These are phyloP conservation scores for Fraxinus americana DNA, from an alignment of 257 asterid genomes.

Conservation along the genomic window DNA sequence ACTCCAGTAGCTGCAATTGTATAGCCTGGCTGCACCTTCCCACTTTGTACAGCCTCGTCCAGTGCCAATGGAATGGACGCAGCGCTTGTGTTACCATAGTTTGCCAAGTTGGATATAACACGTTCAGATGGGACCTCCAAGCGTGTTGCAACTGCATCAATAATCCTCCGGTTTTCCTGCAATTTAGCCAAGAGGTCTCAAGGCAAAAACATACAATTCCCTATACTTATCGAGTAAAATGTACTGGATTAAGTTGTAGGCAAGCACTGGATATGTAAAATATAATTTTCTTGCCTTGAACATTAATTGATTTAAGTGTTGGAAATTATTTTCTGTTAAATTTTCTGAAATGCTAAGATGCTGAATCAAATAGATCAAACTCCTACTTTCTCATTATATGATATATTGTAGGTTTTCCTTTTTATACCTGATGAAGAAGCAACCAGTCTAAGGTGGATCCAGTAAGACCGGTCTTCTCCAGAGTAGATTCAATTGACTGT, in stretches of 20 bases:
- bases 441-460: conserved; percentile 49
- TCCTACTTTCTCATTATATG: background rate
- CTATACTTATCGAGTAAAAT: no score
- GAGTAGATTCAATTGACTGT: conserved; percentile 42
- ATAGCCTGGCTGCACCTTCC: conserved; percentile 75
- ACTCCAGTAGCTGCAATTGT: conserved; percentile 91
- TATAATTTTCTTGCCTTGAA: background rate
- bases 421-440: conserved; percentile 55
- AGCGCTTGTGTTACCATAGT: conserved; percentile 91
- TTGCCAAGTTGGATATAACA: conserved; percentile 85
- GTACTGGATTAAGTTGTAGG: background rate
- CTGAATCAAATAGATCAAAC: background rate
- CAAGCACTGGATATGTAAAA: background rate
- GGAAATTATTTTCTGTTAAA: background rate
- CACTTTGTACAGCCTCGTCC: conserved; percentile 90
- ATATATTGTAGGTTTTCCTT: background rate
- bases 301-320: background rate
- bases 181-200: background rate
- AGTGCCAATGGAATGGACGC: conserved; percentile 93
- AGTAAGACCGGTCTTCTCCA: conserved; percentile 48
- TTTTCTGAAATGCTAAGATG: background rate
- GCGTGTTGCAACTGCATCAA: conserved; percentile 88
- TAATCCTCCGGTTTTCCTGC: conserved; percentile 93
- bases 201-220: background rate
- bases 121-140: conserved; percentile 67